Percentiles rank a stretch among this genome's conserved stretches.
Evolutionary conservation across 306 rosid species (phyloP).

Genomic region (Glycine tomentella): DNA sequence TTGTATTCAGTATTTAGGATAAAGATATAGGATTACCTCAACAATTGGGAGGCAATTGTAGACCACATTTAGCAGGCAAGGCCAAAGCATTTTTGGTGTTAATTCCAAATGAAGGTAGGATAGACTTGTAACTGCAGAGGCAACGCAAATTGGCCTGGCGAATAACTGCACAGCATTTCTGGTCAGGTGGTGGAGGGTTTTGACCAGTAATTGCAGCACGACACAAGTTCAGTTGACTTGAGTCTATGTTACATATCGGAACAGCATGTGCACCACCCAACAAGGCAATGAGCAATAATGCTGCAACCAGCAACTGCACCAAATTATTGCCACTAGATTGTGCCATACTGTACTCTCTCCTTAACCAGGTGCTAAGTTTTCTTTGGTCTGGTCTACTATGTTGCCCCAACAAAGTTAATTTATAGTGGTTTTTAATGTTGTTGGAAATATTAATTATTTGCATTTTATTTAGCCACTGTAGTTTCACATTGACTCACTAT

Average conservation of each 20-base stretch:
- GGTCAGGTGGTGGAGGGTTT: slow-evolving; percentile 53
- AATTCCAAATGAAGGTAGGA: slow-evolving; percentile 50
- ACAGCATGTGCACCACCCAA: slow-evolving; percentile 37
- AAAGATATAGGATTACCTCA: slow-evolving; percentile 43
- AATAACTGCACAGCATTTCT: slow-evolving; percentile 60
- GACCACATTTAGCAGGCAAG: slow-evolving; percentile 70
- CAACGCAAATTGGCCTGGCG: slow-evolving; percentile 55
- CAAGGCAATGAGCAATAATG: background rate
- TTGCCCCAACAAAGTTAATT: background rate
- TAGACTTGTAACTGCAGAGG: slow-evolving; percentile 32
- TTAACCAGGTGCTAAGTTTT: slow-evolving; percentile 11
- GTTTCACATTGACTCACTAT: background rate
- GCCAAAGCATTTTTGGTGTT: slow-evolving; percentile 59
- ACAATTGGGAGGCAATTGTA: slow-evolving; percentile 43
- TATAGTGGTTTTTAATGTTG: background rate
- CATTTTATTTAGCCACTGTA: background rate
- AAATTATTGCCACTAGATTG: slow-evolving; percentile 24
- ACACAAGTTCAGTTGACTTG: slow-evolving; percentile 51
- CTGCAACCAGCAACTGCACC: slow-evolving; percentile 39
- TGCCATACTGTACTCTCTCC: slow-evolving; percentile 46
- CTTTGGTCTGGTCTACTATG: background rate
- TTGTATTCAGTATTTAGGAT: background rate
- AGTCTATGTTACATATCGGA: slow-evolving; percentile 52
- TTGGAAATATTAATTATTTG: background rate
- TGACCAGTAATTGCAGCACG: slow-evolving; percentile 56